Evolutionary conservation across 2,329 filamentous ascomycete species (phyloP).

Genomic region (Cladorrhinum sp.): DNA sequence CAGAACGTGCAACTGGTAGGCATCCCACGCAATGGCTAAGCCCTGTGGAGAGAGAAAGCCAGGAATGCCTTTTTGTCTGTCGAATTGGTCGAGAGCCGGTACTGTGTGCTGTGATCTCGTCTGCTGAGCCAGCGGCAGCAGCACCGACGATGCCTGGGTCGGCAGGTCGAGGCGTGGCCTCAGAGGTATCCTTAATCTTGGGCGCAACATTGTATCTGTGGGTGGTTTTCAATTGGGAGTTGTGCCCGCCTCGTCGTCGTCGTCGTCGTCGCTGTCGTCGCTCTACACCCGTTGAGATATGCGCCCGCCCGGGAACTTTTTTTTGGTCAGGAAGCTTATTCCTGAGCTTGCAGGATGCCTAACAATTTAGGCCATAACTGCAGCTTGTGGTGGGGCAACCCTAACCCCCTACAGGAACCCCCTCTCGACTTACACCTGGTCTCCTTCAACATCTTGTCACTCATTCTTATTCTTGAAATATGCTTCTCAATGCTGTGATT

Average conservation of each 20-base stretch:
- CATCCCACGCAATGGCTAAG: slow-evolving; percentile 74
- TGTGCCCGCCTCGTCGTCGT: slow-evolving; percentile 17
- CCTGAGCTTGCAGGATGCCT: slow-evolving; percentile 3
- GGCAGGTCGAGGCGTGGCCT: slow-evolving; percentile 28
- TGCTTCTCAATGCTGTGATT: too few relatives aligned
- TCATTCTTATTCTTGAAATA: too few relatives aligned
- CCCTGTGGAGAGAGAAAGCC: slow-evolving; percentile 66
- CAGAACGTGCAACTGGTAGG: slow-evolving; percentile 74
- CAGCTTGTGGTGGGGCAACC: slow-evolving; percentile 1
- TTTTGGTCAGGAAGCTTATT: slow-evolving; percentile 4
- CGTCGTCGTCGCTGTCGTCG: too few relatives aligned
- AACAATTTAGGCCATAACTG: slow-evolving; percentile 14
- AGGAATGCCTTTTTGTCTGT: slow-evolving; percentile 54
- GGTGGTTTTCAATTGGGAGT: slow-evolving; percentile 1
- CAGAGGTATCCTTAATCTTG: slow-evolving; percentile 52
- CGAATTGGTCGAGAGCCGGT: slow-evolving; percentile 36
- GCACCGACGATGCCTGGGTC: slow-evolving; percentile 8
- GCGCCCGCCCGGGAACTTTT: slow-evolving; percentile 17
- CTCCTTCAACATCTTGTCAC: background rate
- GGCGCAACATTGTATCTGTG: slow-evolving; percentile 45
- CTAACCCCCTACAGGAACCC: slow-evolving; percentile 13
- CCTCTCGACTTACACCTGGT: background rate
- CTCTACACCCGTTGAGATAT: too few relatives aligned
- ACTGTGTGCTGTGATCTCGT: slow-evolving; percentile 39
- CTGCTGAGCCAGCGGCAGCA: slow-evolving; percentile 28